Base-by-base conservation (phyloP, 805 yeast genomes). In the Yamadazyma paraphyllophila region DNA sequence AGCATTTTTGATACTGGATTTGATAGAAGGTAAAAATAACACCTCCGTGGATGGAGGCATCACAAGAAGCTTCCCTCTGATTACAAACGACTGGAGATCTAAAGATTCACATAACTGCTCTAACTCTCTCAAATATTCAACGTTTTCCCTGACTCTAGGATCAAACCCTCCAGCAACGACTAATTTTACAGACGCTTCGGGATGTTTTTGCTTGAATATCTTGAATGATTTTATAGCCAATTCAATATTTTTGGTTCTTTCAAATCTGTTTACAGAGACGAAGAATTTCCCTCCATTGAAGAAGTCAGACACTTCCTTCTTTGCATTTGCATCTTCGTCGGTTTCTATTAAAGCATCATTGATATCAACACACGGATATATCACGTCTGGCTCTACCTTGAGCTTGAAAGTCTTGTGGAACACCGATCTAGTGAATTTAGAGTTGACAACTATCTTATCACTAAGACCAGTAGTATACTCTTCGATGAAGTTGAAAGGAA, bases 91-190 rank as follows among this genome's bases (percentile, higher is more conserved):
- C 8, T 67, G 59, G 30, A 91, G 61, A 0, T 69, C 59, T 33
- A 78, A 63, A 2, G 63, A 54, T 10, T 73, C 67, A 39, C 85
- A 74, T 31, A 81, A 65, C 5, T 55, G 41, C 51, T 78, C 72
- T 32, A 94, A 72, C 51, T 87, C 87, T 16, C 69, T 58, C 40
- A 90, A 70, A 56, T 88, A 88, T 41, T 77, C 77, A 25, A 80
- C 85, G 63, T 94, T 94, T 61, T 91, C 98, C 0, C 56, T 45
- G 0, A 88, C 85, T 37, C 89, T 67, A 8, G 76, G 55, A 62
- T 94, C 99, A 63, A 83, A 94, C 0, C 99, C 99, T 10, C 99
- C 99, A 7, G 96, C 86, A 32, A 94, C 66, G 1, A 90, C 76
- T 43, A 94, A 72, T 46, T 77, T 77, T 4, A 75, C 70, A 14